These are phyloP conservation scores for Hortaea werneckii DNA, from an alignment of 2,329 filamentous ascomycete genomes.

Conservation along the genomic window DNA sequence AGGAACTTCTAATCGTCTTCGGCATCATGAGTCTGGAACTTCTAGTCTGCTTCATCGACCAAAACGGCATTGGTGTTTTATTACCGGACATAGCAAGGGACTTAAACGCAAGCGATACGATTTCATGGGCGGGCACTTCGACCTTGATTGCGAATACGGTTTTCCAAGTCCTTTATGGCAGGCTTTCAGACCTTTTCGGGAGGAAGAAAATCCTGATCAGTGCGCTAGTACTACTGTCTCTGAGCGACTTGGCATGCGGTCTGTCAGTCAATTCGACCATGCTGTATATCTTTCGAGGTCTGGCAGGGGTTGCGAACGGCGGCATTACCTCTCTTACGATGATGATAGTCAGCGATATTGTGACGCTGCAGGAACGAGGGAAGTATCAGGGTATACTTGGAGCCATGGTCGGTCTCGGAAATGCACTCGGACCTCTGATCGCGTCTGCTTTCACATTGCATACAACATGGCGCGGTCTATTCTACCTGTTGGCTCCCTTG, in stretches of 20 bases:
- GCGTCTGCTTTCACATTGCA: constrained; percentile 36
- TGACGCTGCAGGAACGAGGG: constrained; percentile 48
- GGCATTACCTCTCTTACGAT: constrained; percentile 50
- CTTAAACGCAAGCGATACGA: constrained; percentile 32
- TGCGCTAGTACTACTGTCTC: constrained; percentile 41
- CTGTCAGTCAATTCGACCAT: constrained; percentile 45
- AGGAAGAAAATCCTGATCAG: constrained; percentile 49
- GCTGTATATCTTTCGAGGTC: constrained; percentile 51
- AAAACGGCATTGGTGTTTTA: constrained; percentile 43
- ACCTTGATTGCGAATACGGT: constrained; percentile 49
- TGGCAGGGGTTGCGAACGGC: constrained; percentile 53
- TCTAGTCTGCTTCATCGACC: constrained; percentile 47
- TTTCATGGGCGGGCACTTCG: constrained; percentile 46
- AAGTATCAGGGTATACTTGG: constrained; percentile 41
- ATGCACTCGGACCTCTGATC: constrained; percentile 38
- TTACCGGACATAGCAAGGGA: constrained; percentile 27
- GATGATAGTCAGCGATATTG: constrained; percentile 53
- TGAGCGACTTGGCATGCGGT: constrained; percentile 51
- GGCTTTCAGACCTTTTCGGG: constrained; percentile 23
- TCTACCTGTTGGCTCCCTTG: constrained; percentile 45
- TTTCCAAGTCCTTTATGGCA: constrained; percentile 55
- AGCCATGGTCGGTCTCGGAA: constrained; percentile 35
- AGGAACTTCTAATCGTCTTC: constrained; percentile 43
- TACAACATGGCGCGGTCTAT: constrained; percentile 36
- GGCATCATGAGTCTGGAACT: constrained; percentile 42